A percentile compares a stretch with the other conserved stretches of the same genome.
phyloP scores from a whole-genome alignment of 1,284 basidiomycete genomes.

The Cutaneotrichosporon sp. region DNA sequence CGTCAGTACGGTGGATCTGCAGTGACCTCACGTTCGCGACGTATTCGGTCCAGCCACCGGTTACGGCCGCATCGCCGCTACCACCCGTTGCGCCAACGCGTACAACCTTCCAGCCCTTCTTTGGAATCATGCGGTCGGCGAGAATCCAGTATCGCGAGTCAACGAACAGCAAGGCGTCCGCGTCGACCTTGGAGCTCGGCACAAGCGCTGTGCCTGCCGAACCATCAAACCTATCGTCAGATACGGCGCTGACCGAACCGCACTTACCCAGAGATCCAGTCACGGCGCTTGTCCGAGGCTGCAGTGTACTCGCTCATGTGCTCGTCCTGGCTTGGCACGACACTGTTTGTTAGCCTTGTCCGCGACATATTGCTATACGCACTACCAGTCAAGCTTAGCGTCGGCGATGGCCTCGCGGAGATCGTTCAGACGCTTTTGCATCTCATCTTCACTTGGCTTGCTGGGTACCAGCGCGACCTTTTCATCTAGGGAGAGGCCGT shows the following conservation, averaged over 20 bases:
- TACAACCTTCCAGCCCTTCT: constrained; percentile 66
- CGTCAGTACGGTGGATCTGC: constrained; percentile 2
- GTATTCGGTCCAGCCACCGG: constrained; percentile 74
- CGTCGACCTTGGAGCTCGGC: constrained; percentile 58
- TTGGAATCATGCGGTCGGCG: constrained; percentile 68
- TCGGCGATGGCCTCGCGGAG: constrained; percentile 66
- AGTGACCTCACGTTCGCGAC: constrained; percentile 54
- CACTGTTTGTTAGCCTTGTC: constrained; percentile 43
- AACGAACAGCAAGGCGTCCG: constrained; percentile 57
- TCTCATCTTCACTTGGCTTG: constrained; percentile 25
- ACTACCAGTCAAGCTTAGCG: constrained; percentile 79
- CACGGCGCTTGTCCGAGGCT: constrained; percentile 68
- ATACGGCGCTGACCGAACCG: background rate
- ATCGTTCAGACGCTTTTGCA: constrained; percentile 56
- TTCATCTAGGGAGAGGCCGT: constrained; percentile 8
- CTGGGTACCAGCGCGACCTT: background rate
- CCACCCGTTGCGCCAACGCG: constrained; percentile 57
- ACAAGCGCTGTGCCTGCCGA: constrained; percentile 78
- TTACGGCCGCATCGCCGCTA: constrained; percentile 42
- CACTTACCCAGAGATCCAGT: constrained; percentile 73
- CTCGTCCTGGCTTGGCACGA: constrained; percentile 78
- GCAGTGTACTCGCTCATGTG: constrained; percentile 84
- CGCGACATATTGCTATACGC: constrained; percentile 42
- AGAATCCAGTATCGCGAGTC: constrained; percentile 89
- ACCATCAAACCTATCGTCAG: constrained; percentile 64